These are phyloP conservation scores for Nepenthes mirabilis DNA, from an alignment of 148 eudicot species.

Conservation along the genomic window DNA sequence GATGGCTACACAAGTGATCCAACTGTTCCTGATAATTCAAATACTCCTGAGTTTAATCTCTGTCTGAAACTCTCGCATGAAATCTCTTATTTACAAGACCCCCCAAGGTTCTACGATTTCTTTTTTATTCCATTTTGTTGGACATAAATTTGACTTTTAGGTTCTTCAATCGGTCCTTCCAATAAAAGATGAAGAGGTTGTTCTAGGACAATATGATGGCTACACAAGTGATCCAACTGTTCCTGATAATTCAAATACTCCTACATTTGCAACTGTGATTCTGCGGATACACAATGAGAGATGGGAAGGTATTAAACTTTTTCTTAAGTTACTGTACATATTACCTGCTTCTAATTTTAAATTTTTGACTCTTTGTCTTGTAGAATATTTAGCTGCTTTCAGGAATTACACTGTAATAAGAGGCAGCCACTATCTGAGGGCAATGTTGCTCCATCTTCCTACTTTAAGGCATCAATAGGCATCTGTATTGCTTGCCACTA, in stretches of 20 bases:
- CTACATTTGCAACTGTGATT: conserved; percentile 81
- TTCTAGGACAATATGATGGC: conserved; percentile 91
- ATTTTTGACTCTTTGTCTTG: too few species aligned
- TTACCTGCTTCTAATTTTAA: neutral
- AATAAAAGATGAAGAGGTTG: conserved; percentile 76
- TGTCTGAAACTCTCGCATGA: too few species aligned
- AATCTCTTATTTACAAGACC: too few species aligned
- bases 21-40: too few species aligned
- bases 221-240: conserved; percentile 86
- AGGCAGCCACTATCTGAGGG: too few species aligned
- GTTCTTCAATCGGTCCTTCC: conserved; percentile 75
- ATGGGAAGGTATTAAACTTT: conserved; percentile 77
- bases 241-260: conserved; percentile 78
- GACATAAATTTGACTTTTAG: conserved; percentile 20
- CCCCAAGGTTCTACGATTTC: neutral
- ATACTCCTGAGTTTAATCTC: too few species aligned
- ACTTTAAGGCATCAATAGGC: too few species aligned
- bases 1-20: too few species aligned
- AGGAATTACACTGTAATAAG: too few species aligned
- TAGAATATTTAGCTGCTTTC: neutral
- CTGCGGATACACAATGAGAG: conserved; percentile 83
- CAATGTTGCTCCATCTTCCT: too few species aligned
- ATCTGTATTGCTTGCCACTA: neutral
- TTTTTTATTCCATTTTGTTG: neutral
- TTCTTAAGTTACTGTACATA: neutral